Evolutionary conservation across 305 asterid species (phyloP), one percentile per base, ranked within the genome.

Genomic region (Fraxinus platypoda): DNA sequence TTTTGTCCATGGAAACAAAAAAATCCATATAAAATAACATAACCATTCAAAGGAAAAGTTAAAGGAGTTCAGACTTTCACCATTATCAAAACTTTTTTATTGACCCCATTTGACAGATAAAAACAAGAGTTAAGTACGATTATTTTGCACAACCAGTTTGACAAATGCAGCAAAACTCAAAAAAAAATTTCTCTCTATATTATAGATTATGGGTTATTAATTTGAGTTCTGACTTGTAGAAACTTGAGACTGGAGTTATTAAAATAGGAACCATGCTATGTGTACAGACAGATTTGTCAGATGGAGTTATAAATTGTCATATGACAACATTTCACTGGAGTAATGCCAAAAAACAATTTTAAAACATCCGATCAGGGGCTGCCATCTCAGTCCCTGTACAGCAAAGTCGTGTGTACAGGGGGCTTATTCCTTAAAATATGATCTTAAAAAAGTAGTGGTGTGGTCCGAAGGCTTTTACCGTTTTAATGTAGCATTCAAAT

Each of bases 1-100:
- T 81, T 91, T 93, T 90, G 94, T 93, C 94, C 88, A 88, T 85
- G 86, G 87, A 83, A 89, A 80, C 81, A 38, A 28, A 81, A 79
- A 79, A 74, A 74, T 79, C 85, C 17, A 81, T 79, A 84, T 84
- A 85, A 75, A 71, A 34, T 78, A 77, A 82, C 83, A 78, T 33
- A 73, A 87, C 33, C 80, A 83, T 57, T 78, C 87, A 87, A 83
- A 64, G 86, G 84, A 86, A 87, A 87, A 90, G 94, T 90, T 91
- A 86, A 86, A 5, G 73, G 83, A 87, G 78, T 78, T 82, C 80
- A 83, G 84, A 77, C 49, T 80, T 80, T 86, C 89, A 88, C 88
- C 84, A 85, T 75, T 86, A 82, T 88, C 89, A 76, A 90, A 31
- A 81, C 85, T 72, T 86, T 85, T n/a, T 76, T 80, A 64, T 19